Conservation (phyloP, 169 alveolate genomes). For the Cryptosporidium ryanae region DNA sequence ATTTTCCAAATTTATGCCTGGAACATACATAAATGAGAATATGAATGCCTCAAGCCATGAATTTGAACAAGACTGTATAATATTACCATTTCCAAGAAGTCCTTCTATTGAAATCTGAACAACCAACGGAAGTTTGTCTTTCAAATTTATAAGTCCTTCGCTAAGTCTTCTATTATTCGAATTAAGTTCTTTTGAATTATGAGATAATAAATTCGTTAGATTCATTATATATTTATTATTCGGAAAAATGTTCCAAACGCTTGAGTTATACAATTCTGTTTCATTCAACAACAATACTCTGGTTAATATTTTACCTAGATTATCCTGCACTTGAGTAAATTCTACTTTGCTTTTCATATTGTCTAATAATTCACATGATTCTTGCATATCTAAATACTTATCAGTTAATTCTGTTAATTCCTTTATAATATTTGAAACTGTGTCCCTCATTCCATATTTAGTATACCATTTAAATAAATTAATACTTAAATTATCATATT, state of each 20-base stretch:
- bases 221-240: constrained; percentile 13
- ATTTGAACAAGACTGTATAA: constrained; percentile 37
- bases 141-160: constrained; percentile 8
- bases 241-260: constrained; percentile 47
- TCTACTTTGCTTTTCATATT: not conserved
- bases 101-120: constrained; percentile 47
- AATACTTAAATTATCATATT: constrained; percentile 10
- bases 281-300: constrained; percentile 43
- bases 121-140: constrained; percentile 22
- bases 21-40: constrained; percentile 48
- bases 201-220: constrained; percentile 13
- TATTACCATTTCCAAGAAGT: constrained; percentile 37
- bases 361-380: not conserved
- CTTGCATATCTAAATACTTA: constrained; percentile 41
- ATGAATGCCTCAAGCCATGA: constrained; percentile 73
- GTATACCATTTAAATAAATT: constrained; percentile 52
- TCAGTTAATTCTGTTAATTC: constrained; percentile 45
- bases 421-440: constrained; percentile 16
- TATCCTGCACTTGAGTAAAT: constrained; percentile 3
- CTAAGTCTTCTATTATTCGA: constrained; percentile 6
- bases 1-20: constrained; percentile 46
- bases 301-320: constrained; percentile 15
- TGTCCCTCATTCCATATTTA: constrained; percentile 58
- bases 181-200: constrained; percentile 14
- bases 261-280: constrained; percentile 36